These are phyloP conservation scores for Phytophthora uliginosa DNA, from an alignment of 352 stramenopile species.

Conservation along the genomic window DNA sequence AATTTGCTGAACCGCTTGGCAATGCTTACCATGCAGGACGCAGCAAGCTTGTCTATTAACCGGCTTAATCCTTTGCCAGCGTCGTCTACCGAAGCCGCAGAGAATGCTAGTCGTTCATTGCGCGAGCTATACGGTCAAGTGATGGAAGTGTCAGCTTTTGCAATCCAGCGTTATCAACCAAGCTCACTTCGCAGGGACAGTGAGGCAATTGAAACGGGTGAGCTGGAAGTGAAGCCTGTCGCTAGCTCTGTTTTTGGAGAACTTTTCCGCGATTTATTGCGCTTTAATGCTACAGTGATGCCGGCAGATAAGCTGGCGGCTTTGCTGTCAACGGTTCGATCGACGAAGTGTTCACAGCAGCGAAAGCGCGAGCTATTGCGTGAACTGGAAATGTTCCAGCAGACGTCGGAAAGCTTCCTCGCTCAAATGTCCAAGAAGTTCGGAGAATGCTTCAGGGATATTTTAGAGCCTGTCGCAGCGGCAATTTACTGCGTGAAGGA, in stretches of 20 bases:
- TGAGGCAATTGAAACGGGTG: constrained; percentile 22
- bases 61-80: constrained; percentile 58
- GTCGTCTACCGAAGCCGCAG: constrained; percentile 25
- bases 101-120: constrained; percentile 25
- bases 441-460: constrained; percentile 80
- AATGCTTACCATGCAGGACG: constrained; percentile 70
- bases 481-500: constrained; percentile 91
- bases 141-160: constrained; percentile 46
- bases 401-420: constrained; percentile 87
- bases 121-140: constrained; percentile 30
- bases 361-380: constrained; percentile 81
- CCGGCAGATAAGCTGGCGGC: constrained; percentile 63
- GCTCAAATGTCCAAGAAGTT: constrained; percentile 78
- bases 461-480: constrained; percentile 82
- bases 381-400: constrained; percentile 91
- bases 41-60: constrained; percentile 68
- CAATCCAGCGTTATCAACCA: constrained; percentile 65
- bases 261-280: constrained; percentile 78
- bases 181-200: constrained; percentile 17
- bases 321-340: constrained; percentile 51
- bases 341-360: constrained; percentile 39
- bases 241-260: constrained; percentile 68
- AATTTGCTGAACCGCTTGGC: constrained; percentile 92
- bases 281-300: constrained; percentile 85
- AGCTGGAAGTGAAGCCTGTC: constrained; percentile 41